Percentiles rank a stretch among this genome's conserved stretches.
phyloP scores from a whole-genome alignment of 306 rosid genomes.

The Medicago ruthenica region DNA sequence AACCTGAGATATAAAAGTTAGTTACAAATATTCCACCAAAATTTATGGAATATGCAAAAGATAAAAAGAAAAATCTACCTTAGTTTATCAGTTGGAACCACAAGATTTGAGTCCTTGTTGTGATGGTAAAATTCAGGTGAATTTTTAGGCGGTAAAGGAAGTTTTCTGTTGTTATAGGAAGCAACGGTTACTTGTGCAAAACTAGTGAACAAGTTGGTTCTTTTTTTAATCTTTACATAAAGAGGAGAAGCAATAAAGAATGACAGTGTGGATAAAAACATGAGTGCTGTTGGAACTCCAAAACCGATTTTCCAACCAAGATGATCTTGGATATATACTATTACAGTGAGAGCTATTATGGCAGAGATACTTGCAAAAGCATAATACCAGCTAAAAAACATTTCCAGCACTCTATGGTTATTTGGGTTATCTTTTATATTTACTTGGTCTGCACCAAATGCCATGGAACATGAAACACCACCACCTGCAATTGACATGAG shows the following conservation, averaged over 20 bases:
- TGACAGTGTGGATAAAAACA: constrained; percentile 52
- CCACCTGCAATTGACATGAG: constrained; percentile 69
- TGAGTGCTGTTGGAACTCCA: constrained; percentile 67
- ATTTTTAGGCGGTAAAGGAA: constrained; percentile 43
- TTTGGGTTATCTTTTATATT: constrained; percentile 57
- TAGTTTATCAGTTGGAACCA: constrained; percentile 61
- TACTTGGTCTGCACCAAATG: constrained; percentile 79
- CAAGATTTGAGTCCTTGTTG: constrained; percentile 47
- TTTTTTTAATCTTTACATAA: constrained; percentile 55
- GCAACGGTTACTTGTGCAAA: constrained; percentile 57
- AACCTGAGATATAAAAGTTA: constrained; percentile 41
- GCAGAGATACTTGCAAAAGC: constrained; percentile 56
- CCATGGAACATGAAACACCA: constrained; percentile 68
- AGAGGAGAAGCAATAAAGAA: constrained; percentile 65
- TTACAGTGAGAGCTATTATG: constrained; percentile 56
- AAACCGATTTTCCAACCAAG: constrained; percentile 73
- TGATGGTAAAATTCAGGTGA: constrained; percentile 50
- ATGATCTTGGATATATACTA: constrained; percentile 68
- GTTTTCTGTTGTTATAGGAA: constrained; percentile 57
- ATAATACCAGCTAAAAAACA: constrained; percentile 68
- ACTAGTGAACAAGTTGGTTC: constrained; percentile 59
- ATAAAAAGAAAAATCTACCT: constrained; percentile 49
- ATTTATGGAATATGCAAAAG: background rate
- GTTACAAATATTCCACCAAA: no score
- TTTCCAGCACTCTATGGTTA: constrained; percentile 55